These are phyloP conservation scores for Geranium incanum DNA, from an alignment of 441 rosid species.

Conservation along the genomic window DNA sequence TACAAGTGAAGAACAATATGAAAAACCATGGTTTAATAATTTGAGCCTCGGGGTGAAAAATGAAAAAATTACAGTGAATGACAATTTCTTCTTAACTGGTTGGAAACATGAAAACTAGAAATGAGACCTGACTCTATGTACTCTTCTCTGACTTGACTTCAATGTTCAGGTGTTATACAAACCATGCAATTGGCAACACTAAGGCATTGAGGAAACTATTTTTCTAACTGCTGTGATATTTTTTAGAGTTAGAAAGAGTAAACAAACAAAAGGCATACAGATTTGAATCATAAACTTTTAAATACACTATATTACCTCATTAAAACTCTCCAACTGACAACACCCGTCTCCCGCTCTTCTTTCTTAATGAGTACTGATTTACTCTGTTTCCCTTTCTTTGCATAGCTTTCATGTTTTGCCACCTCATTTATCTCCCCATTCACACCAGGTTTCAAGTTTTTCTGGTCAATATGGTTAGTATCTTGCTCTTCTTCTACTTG, in stretches of 20 bases:
- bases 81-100: background rate
- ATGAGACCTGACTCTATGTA: background rate
- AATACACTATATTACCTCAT: conserved; percentile 44
- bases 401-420: conserved; percentile 30
- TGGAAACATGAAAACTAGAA: background rate
- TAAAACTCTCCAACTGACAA: conserved; percentile 80
- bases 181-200: background rate
- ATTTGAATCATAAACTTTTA: conserved; percentile 3
- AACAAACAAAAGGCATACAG: background rate
- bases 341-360: conserved; percentile 97
- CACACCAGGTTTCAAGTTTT: conserved; percentile 39
- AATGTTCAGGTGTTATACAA: background rate
- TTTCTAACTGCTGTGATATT: background rate
- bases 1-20: background rate
- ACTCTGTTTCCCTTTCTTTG: conserved; percentile 54
- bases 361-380: conserved; percentile 90
- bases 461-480: conserved; percentile 31
- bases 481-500: conserved; percentile 53
- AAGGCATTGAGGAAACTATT: background rate
- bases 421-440: conserved; percentile 41
- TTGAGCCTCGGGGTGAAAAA: no score
- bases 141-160: background rate
- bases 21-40: background rate
- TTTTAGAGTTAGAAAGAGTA: background rate
- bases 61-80: no score